These are phyloP conservation scores for Cladophialophora psammophila DNA, from an alignment of 2,329 filamentous ascomycete species.

Conservation along the genomic window DNA sequence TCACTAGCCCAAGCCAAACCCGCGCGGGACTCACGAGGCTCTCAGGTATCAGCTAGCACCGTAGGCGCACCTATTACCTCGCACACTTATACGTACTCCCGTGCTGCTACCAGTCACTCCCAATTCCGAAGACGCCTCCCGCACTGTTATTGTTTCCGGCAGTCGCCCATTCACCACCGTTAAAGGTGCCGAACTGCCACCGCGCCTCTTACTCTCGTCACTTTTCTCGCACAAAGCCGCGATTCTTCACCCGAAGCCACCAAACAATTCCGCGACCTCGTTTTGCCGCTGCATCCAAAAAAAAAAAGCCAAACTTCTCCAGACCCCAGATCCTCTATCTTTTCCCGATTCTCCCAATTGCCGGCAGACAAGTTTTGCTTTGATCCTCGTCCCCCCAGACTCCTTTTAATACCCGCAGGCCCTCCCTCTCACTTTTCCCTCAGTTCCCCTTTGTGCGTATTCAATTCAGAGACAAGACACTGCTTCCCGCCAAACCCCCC, in stretches of 20 bases:
- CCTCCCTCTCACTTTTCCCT: not conserved
- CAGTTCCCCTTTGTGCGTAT: not conserved
- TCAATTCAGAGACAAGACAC: not conserved
- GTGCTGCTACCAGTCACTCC: not conserved
- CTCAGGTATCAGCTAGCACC: not conserved
- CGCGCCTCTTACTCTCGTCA: not conserved
- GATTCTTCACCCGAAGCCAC: conserved; percentile 2
- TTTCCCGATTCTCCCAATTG: conserved; percentile 20
- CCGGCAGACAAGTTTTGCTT: conserved; percentile 9
- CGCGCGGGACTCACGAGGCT: not conserved
- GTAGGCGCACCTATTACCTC: too few relatives aligned
- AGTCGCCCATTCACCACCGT: not conserved
- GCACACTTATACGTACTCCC: too few relatives aligned
- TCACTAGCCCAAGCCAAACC: too few relatives aligned
- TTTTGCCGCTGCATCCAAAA: not conserved
- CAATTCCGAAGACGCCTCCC: not conserved
- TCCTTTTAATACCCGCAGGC: conserved; percentile 1
- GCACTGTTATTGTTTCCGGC: not conserved
- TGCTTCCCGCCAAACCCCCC: not conserved
- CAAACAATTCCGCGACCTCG: not conserved
- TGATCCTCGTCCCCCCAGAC: conserved; percentile 10
- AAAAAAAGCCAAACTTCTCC: not conserved
- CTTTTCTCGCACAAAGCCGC: not conserved
- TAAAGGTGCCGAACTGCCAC: not conserved
- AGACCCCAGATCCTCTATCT: conserved; percentile 14